Percentiles rank a stretch among this genome's conserved stretches.
Evolutionary conservation across 108 stramenopile species (phyloP).

Genomic region (Skeletonema grethae): DNA sequence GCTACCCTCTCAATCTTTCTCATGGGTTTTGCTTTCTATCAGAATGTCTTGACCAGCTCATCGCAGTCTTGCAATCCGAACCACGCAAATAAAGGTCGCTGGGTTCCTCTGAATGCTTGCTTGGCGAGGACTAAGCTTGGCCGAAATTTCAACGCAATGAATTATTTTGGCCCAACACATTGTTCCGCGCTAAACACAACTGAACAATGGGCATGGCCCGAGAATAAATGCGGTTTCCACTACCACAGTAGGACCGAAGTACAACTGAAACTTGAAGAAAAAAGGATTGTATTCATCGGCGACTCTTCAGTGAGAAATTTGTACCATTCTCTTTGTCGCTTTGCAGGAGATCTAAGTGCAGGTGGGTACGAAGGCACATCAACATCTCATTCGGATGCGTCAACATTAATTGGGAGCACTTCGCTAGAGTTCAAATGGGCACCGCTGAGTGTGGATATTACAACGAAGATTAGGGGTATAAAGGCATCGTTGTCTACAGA

Average conservation of each 20-base stretch:
- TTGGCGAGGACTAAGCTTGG: conserved; percentile 2
- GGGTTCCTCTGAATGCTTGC: conserved; percentile 45
- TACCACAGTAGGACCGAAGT: conserved; percentile 23
- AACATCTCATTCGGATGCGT: conserved; percentile 35
- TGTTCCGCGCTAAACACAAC: conserved; percentile 8
- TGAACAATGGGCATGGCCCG: conserved; percentile 49
- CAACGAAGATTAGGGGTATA: conserved; percentile 37
- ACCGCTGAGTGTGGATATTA: conserved; percentile 46
- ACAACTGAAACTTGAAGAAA: conserved; percentile 20
- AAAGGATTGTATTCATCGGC: conserved; percentile 48
- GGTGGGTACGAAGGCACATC: conserved; percentile 37
- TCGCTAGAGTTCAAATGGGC: conserved; percentile 53
- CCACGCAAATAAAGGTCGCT: conserved; percentile 41
- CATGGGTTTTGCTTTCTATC: conserved; percentile 20
- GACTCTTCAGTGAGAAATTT: conserved; percentile 45
- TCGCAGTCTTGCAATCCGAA: not conserved
- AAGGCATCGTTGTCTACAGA: conserved; percentile 6
- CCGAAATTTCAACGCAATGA: not conserved
- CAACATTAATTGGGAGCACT: conserved; percentile 19
- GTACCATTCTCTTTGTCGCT: conserved; percentile 41
- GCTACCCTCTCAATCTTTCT: conserved; percentile 32
- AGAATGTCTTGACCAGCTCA: not conserved
- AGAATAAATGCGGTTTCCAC: conserved; percentile 32
- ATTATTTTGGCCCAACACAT: conserved; percentile 25
- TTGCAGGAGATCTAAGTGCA: conserved; percentile 39